Base-by-base conservation (phyloP, 1,139 yeast species). In the Arxiozyma slooffiae region DNA sequence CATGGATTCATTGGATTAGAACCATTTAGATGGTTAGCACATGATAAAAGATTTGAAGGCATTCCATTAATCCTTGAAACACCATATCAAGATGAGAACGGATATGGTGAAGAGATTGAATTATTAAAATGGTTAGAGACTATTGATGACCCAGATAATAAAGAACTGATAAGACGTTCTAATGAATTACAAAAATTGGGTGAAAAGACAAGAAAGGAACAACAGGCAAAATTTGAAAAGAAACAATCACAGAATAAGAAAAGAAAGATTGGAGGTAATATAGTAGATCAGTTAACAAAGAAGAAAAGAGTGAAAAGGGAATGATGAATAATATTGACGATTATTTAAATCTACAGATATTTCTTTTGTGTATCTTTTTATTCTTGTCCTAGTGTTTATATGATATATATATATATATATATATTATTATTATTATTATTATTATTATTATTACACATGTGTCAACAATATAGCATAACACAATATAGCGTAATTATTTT, bases 61-160 rank as follows among this genome's bases (percentile, higher is more conserved):
- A 74, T 92, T 1, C 97, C 98, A 1, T 77, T 90, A 41, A 74
- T 94, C n/a, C 72, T 92, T 53, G 99, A 92, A 62, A 90, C 97
- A 0, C 98, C 98, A 0, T 48, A 49, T 30, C 78, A 77, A 18
- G 83, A 73, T 39, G 71, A 78, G 48, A 79, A 81, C 56, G 81
- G 80, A 30, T 85, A 90, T 66, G 96, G 90, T 1, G 85, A 82
- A 47, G 98, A 92, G 66, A 84, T 94, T 54, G 83, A 85, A 60
- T 67, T 81, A 38, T 56, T 67, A 14, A 66, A 66, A 50, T 66
- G 68, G 69, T 50, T 64, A 14, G 67, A 62, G 41, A 55, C 57
- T 11, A 64, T 85, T 1, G 64, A 85, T 1, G 78, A 71, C 52
- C 51, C 64, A 3, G 81, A 78, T 44, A 89, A 85, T 55, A 61